phyloP scores from a whole-genome alignment of 208 protist genomes.

The Histomonas meleagridis region DNA sequence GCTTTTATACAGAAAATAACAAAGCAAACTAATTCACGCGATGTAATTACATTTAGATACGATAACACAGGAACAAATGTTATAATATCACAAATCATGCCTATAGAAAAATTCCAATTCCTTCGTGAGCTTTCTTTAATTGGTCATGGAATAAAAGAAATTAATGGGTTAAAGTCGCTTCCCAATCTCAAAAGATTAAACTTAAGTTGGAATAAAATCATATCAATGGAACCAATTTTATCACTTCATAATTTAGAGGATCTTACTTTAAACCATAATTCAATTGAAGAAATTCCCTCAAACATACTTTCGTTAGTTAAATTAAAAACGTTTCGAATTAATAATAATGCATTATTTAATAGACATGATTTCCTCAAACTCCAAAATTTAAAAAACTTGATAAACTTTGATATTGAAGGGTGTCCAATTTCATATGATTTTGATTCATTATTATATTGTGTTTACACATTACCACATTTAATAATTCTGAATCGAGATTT shows the following conservation, averaged over 20 bases:
- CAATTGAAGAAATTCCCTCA: background rate
- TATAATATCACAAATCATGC: background rate
- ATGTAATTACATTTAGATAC: too few relatives aligned
- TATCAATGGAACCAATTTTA: background rate
- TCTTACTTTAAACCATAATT: constrained; percentile 8
- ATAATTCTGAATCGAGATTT: background rate
- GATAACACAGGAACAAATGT: too few relatives aligned
- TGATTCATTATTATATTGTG: background rate
- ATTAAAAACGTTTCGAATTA: background rate
- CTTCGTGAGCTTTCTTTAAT: background rate
- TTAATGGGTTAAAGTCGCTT: background rate
- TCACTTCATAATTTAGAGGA: background rate
- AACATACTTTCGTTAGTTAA: background rate
- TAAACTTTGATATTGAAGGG: background rate
- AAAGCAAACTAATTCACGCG: too few relatives aligned
- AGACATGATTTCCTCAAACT: background rate
- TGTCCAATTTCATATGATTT: background rate
- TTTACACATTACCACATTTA: background rate
- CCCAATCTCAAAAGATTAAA: background rate
- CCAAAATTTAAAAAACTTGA: background rate
- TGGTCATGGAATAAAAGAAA: background rate
- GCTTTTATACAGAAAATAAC: too few relatives aligned
- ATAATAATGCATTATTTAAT: background rate
- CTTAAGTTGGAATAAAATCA: constrained; percentile 13
- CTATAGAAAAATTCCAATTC: background rate